Base-by-base conservation (phyloP, 345 rosid genomes). In the Hibiscus syriacus region DNA sequence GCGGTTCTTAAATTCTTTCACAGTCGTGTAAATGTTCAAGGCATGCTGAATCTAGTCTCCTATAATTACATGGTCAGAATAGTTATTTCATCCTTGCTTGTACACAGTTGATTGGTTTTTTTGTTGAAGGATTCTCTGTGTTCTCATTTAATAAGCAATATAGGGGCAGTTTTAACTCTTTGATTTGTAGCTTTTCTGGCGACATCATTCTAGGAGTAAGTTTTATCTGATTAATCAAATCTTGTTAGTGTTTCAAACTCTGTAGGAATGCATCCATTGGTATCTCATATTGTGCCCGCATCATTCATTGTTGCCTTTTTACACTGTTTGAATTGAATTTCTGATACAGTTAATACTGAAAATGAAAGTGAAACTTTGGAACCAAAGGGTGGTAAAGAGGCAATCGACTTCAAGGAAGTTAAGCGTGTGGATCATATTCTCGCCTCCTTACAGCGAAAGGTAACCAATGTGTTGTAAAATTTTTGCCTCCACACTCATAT, bases 361-460 rank as follows among this genome's bases (percentile, higher is more conserved):
- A 87, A 78, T 12, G 87, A 89, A 54, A 85, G 75, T 20, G 82
- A 82, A 63, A 52, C 84, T 58, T 73, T 84, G 25, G 95, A 89
- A 67, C 8, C 87, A 17, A 89, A 89, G 79, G 76, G 71, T 66
- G 77, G 70, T 66, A 85, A 77, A 74, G 97, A 93, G 75, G 49
- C 74, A 13, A 83, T 91, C 67, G 95, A 93, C 80, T 75, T 87
- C 2, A 93, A 89, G 81, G 97, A 93, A 84, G 80, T 90, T 67
- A 93, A 87, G 85, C 82, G 96, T 65, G 79, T 91, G 36, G 96
- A 93, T 82, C 83, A 69, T 53, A 90, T 93, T 70, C 90, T 93
- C 46, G 85, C 83, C 69, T 78, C 94, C 22, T 73, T 93, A 75
- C 92, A 83, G 67, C 87, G 97, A 74, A 90, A 87, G 97, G 96